phyloP scores from a whole-genome alignment of 2,329 filamentous ascomycete genomes.

The Fusarium nematophilum region DNA sequence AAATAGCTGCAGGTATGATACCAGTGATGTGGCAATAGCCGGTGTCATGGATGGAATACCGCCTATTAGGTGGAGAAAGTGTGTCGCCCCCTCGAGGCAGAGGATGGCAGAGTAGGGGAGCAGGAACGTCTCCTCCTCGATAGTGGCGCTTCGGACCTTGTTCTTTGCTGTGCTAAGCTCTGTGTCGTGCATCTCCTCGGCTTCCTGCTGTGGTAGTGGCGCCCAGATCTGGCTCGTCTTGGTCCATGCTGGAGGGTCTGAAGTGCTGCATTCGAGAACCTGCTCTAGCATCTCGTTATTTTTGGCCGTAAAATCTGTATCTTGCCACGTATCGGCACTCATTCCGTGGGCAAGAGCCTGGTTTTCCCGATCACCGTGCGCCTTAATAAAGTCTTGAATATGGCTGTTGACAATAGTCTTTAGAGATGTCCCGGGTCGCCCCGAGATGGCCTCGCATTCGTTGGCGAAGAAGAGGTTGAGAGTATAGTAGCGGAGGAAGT shows the following conservation, averaged over 20 bases:
- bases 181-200: constrained; percentile 42
- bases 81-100: constrained; percentile 81
- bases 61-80: constrained; percentile 82
- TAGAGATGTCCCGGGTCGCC: too few relatives aligned
- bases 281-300: constrained; percentile 68
- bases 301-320: too few relatives aligned
- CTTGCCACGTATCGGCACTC: too few relatives aligned
- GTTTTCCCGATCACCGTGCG: too few relatives aligned
- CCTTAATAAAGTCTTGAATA: too few relatives aligned
- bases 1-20: constrained; percentile 90
- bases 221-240: constrained; percentile 68
- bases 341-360: too few relatives aligned
- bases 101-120: constrained; percentile 83
- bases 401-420: too few relatives aligned
- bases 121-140: constrained; percentile 86
- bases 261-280: constrained; percentile 75
- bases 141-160: constrained; percentile 70
- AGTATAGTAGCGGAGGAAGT: too few relatives aligned
- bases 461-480: too few relatives aligned
- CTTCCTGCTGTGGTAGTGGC: constrained; percentile 52
- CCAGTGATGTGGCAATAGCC: constrained; percentile 79
- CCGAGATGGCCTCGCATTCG: too few relatives aligned
- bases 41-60: constrained; percentile 87
- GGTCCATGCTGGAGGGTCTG: constrained; percentile 74
- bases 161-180: too few relatives aligned